phyloP scores from a whole-genome alignment of 129 eudicot genomes.

The Rutidosis leptorrhynchoides region DNA sequence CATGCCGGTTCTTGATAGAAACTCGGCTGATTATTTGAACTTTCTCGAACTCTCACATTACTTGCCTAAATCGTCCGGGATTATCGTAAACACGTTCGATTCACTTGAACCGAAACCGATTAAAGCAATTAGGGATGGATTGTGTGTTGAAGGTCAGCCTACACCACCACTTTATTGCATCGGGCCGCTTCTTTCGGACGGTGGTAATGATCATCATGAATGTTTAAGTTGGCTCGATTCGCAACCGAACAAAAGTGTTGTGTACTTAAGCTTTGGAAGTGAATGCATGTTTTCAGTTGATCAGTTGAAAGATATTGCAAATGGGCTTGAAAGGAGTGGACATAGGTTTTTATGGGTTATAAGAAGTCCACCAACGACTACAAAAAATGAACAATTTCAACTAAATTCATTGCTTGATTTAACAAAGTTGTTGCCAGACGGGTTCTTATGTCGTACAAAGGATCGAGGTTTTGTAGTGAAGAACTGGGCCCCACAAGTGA shows the following conservation, averaged over 20 bases:
- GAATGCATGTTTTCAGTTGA: slow-evolving; percentile 31
- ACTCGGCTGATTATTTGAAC: slow-evolving; percentile 6
- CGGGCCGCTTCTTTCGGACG: not conserved
- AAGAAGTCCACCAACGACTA: slow-evolving; percentile 24
- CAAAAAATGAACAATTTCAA: not conserved
- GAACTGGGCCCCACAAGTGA: slow-evolving; percentile 64
- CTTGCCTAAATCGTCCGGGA: slow-evolving; percentile 43
- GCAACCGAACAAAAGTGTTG: slow-evolving; percentile 44
- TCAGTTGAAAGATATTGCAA: slow-evolving; percentile 41
- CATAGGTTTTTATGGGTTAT: slow-evolving; percentile 48
- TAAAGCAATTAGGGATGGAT: no score
- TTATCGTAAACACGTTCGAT: slow-evolving; percentile 32
- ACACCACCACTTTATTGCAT: no score
- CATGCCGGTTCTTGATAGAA: slow-evolving; percentile 30
- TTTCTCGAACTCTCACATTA: slow-evolving; percentile 24
- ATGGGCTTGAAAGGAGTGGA: slow-evolving; percentile 38
- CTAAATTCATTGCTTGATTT: not conserved
- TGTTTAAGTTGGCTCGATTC: slow-evolving; percentile 39
- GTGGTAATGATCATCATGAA: not conserved
- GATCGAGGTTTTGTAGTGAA: not conserved
- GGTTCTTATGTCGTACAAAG: not conserved
- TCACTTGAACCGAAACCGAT: no score
- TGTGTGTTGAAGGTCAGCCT: no score
- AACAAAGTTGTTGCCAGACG: not conserved
- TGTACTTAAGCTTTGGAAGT: slow-evolving; percentile 47